Conservation (phyloP, 116 monocot species). For the Thalassia testudinum region DNA sequence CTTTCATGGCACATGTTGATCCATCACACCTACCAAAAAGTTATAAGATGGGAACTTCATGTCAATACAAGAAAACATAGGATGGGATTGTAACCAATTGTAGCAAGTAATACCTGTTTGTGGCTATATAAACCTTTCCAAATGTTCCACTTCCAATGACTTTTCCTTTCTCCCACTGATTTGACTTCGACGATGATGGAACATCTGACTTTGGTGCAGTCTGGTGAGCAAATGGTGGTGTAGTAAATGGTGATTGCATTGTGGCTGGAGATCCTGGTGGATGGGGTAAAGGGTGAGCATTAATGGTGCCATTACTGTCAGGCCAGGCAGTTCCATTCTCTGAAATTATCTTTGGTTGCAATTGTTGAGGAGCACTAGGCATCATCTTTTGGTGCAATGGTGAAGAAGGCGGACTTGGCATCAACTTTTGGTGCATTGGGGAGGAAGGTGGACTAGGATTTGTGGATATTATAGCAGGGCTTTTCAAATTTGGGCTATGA, state of each 20-base stretch:
- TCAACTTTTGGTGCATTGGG: constrained; percentile 35
- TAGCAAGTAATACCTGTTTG: constrained; percentile 7
- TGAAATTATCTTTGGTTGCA: constrained; percentile 29
- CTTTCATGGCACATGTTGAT: constrained; percentile 97
- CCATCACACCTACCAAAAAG: constrained; percentile 49
- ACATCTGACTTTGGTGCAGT: constrained; percentile 9
- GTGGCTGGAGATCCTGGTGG: constrained; percentile 48
- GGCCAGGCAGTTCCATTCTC: constrained; percentile 27
- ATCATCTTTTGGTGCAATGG: constrained; percentile 28
- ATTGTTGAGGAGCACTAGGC: neutral
- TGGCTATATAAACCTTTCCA: constrained; percentile 44
- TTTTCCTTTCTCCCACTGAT: constrained; percentile 46
- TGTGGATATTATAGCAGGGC: constrained; percentile 31
- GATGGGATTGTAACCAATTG: neutral
- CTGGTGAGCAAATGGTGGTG: constrained; percentile 5
- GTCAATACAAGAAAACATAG: neutral
- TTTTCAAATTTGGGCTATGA: constrained; percentile 32
- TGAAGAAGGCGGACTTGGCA: neutral
- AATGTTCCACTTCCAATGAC: constrained; percentile 56
- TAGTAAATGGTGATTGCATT: constrained; percentile 8
- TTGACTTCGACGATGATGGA: constrained; percentile 9
- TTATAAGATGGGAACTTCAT: neutral
- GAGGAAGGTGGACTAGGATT: constrained; percentile 59
- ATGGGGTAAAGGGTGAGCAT: constrained; percentile 71
- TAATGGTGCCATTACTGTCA: constrained; percentile 28